Conservation (phyloP, 2,329 filamentous ascomycete genomes). For the Cladosporium cucumerinum region DNA sequence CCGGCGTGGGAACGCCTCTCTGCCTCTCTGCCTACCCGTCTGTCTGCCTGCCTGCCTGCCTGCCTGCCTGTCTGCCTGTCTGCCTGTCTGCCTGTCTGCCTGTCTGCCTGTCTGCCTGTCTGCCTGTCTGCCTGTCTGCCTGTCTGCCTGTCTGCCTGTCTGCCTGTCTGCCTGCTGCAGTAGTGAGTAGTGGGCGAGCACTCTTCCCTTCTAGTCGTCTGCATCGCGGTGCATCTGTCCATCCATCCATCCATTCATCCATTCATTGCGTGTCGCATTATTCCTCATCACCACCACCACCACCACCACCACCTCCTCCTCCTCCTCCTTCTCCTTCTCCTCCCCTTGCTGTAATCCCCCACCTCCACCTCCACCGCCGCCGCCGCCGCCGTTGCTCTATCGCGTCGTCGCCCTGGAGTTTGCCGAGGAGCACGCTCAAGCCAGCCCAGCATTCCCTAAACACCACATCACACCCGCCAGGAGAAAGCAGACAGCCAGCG, state of each 20-base stretch:
- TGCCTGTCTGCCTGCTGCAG: no score
- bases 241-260: not conserved
- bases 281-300: not conserved
- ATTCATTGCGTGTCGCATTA: slow-evolving; percentile 3
- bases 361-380: not conserved
- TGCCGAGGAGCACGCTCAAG: slow-evolving; percentile 13
- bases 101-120: no score
- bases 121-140: no score
- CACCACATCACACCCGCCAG: slow-evolving; percentile 5
- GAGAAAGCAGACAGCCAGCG: slow-evolving; percentile 7
- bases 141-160: no score
- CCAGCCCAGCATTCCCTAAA: slow-evolving; percentile 15
- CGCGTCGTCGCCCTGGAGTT: slow-evolving; percentile 10
- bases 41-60: no score
- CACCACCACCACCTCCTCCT: not conserved
- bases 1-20: not conserved
- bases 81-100: no score
- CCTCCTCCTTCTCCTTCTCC: no score
- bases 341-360: not conserved
- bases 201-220: not conserved
- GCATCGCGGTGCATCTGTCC: not conserved
- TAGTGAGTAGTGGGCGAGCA: not conserved
- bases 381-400: not conserved
- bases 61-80: no score
- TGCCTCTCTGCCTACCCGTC: not conserved